Conservation (phyloP, 371 early-diverging fungal species). For the Lichtheimia ramosa region DNA sequence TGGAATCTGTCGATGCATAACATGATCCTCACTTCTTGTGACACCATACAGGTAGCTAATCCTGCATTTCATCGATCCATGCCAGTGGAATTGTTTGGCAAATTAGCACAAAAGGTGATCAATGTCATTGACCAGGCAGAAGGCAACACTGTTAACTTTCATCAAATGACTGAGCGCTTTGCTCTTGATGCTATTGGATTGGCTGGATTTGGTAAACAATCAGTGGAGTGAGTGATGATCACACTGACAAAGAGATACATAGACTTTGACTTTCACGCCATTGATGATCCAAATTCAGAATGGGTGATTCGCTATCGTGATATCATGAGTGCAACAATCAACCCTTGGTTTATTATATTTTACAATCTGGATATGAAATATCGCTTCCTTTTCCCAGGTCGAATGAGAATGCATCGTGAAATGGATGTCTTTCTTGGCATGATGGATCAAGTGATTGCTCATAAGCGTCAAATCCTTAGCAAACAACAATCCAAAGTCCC, state of each 20-base stretch:
- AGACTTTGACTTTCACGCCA: slow-evolving; percentile 19
- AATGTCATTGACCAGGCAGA: slow-evolving; percentile 1
- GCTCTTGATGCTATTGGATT: slow-evolving; percentile 40
- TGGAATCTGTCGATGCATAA: too few species aligned
- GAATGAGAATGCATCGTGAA: slow-evolving; percentile 29
- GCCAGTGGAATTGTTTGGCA: slow-evolving; percentile 36
- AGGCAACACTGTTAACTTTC: neutral
- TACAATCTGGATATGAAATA: slow-evolving; percentile 15
- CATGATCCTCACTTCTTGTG: neutral
- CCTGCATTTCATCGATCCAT: slow-evolving; percentile 45
- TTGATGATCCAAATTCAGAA: slow-evolving; percentile 13
- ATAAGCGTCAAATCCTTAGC: slow-evolving; percentile 12
- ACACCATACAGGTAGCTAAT: slow-evolving; percentile 23
- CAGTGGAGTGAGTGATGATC: too few species aligned
- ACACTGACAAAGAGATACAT: neutral
- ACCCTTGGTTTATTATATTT: slow-evolving; percentile 23
- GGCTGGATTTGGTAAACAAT: slow-evolving; percentile 23
- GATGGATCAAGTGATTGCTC: slow-evolving; percentile 37
- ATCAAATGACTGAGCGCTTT: slow-evolving; percentile 13
- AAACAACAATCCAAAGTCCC: neutral
- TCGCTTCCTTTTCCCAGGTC: slow-evolving; percentile 17
- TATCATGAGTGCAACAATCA: slow-evolving; percentile 15
- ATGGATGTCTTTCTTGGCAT: slow-evolving; percentile 30
- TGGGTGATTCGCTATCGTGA: slow-evolving; percentile 15
- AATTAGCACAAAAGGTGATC: slow-evolving; percentile 20